Conservation (phyloP, 148 eudicot species). For the Gaultheria prostrata region DNA sequence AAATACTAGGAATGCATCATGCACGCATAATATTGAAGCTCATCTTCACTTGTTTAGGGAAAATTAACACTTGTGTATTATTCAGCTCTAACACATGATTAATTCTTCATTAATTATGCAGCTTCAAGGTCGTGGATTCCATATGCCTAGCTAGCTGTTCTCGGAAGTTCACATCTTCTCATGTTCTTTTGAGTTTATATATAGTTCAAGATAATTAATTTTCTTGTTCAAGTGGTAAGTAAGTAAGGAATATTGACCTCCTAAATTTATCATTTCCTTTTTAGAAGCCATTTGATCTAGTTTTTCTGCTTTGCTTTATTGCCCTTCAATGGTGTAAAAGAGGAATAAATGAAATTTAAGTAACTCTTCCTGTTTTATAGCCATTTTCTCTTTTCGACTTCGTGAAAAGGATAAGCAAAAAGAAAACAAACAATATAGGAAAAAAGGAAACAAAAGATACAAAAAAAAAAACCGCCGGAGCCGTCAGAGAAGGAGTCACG, state of each 20-base stretch:
- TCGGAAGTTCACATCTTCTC: neutral
- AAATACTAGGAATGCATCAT: too few species aligned
- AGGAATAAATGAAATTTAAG: too few species aligned
- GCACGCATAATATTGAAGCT: neutral
- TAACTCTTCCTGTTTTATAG: too few species aligned
- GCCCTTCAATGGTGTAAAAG: neutral
- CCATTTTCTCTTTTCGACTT: too few species aligned
- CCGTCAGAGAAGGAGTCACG: too few species aligned
- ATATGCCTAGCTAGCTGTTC: neutral
- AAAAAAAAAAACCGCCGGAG: too few species aligned
- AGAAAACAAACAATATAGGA: too few species aligned
- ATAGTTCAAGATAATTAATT: neutral
- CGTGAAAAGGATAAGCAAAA: too few species aligned
- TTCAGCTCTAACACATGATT: neutral
- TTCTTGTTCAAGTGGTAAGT: neutral
- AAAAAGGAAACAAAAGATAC: too few species aligned
- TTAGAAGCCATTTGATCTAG: neutral
- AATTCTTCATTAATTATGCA: slow-evolving; percentile 10
- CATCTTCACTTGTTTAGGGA: neutral
- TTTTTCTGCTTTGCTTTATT: neutral
- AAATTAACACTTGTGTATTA: too few species aligned
- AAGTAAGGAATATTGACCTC: neutral
- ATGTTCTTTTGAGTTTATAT: neutral
- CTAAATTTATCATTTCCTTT: neutral
- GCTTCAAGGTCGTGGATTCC: slow-evolving; percentile 14